A percentile compares a stretch with the other conserved stretches of the same genome.
These are phyloP conservation scores for Carpinus fangiana DNA, from an alignment of 306 rosid genomes.

Conservation along the genomic window DNA sequence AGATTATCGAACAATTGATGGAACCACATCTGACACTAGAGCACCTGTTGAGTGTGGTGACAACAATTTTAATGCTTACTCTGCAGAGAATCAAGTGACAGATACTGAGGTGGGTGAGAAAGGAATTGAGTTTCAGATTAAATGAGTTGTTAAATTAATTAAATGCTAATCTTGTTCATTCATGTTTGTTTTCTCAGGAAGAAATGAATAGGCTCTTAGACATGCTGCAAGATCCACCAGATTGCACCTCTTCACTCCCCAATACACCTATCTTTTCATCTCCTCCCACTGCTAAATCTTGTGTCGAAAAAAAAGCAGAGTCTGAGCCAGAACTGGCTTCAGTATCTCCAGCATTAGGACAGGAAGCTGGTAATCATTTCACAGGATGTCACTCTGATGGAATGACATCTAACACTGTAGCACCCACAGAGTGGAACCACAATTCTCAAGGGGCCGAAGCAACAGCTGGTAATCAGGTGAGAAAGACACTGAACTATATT, in stretches of 20 bases:
- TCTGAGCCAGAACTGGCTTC: constrained; percentile 6
- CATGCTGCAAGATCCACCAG: constrained; percentile 22
- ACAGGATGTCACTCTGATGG: constrained; percentile 29
- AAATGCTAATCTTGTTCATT: not conserved
- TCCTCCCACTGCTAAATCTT: constrained; percentile 36
- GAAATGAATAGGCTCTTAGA: not conserved
- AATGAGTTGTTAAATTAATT: not conserved
- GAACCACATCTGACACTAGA: not conserved
- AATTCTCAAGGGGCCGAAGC: constrained; percentile 23
- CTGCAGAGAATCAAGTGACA: constrained; percentile 30
- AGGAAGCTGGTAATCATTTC: too few relatives aligned
- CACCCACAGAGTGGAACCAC: constrained; percentile 33
- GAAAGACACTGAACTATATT: constrained; percentile 5
- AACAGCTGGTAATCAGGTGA: constrained; percentile 32
- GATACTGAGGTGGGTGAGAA: constrained; percentile 40
- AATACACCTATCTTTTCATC: constrained; percentile 31
- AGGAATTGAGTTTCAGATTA: constrained; percentile 19
- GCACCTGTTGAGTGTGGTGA: constrained; percentile 4
- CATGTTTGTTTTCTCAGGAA: constrained; percentile 24
- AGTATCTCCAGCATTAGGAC: constrained; percentile 21
- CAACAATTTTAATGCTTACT: constrained; percentile 18
- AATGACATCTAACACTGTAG: constrained; percentile 38
- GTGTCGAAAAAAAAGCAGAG: not conserved
- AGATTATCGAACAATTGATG: too few relatives aligned
- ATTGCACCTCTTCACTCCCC: too few relatives aligned